Base-by-base conservation (phyloP, 495 filamentous ascomycete species). In the Oidiodendron maius region DNA sequence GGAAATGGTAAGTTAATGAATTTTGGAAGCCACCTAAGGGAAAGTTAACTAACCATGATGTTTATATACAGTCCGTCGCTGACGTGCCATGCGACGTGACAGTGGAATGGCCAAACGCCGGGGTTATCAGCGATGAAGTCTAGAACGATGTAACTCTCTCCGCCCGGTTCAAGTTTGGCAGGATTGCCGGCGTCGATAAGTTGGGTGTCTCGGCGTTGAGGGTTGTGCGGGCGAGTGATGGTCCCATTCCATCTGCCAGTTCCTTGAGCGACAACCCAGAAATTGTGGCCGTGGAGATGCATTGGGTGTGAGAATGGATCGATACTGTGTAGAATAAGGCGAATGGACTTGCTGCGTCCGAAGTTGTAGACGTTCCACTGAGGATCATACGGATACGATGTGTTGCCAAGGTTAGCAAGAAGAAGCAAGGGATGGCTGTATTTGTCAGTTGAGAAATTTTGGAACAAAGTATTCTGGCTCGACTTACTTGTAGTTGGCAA, bases 351-450 rank as follows among this genome's bases (percentile, higher is more conserved):
- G 57, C 77, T 80, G 42, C 48, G 55, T 17, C 72, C 74, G 53
- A 74, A 79, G 54, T 85, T 73, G 52, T 70, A 64, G 32, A 83
- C 70, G 56, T 81, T 83, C 66, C 72, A 74, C 16, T 12, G 4
- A 2, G 13, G 16, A 44, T 77, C 61, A 0, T 55, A 18, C 16
- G 73, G 63, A 51, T 72, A 82, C n/a, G 63, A 64, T 13, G 64
- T 59, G 47, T 82, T 72, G 25, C 78, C 74, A 1, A 64, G 42
- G 30, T 74, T 75, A 15, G 71, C 73, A 18, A 73, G 67, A 24
- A 74, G 67, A 6, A 81, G 63, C 3, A 78, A 54, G 0, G 82
- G 80, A 17, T 71, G 48, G 53, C 84, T 83, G 66, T 81, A 86
- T 54, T 87, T 66, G 5, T 68, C 77, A 2, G n/a, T n/a, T n/a